These are phyloP conservation scores for Monosporascus sp. DNA, from an alignment of 2,329 filamentous ascomycete species.

Conservation along the genomic window DNA sequence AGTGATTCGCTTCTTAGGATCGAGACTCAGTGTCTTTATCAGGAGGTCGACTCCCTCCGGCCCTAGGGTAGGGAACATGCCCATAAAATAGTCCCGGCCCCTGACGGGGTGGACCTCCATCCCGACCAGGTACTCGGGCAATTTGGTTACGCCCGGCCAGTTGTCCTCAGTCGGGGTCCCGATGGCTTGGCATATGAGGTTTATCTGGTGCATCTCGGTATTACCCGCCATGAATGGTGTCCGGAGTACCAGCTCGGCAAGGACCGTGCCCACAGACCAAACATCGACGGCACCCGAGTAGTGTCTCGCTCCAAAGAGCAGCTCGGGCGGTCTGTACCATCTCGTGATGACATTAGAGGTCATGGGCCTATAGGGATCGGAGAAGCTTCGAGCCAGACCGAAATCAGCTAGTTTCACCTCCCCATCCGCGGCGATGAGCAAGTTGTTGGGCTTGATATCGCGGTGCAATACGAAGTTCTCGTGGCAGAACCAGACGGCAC, in stretches of 20 bases:
- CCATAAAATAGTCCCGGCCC: constrained; percentile 66
- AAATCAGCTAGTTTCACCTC: constrained; percentile 97
- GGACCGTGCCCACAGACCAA: constrained; percentile 89
- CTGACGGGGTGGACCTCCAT: constrained; percentile 54
- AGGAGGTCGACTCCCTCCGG: constrained; percentile 80
- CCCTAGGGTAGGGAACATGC: constrained; percentile 74
- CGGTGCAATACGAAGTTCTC: constrained; percentile 90
- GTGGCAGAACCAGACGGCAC: constrained; percentile 95
- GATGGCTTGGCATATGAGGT: constrained; percentile 75
- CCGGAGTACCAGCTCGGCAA: constrained; percentile 82
- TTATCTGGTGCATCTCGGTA: constrained; percentile 80
- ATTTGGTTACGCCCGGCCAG: constrained; percentile 83
- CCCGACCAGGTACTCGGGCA: constrained; percentile 75
- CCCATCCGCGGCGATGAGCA: constrained; percentile 88
- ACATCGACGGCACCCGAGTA: constrained; percentile 90
- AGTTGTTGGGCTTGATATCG: constrained; percentile 98
- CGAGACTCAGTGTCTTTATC: constrained; percentile 76
- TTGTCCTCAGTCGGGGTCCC: constrained; percentile 90
- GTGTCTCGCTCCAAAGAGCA: constrained; percentile 83
- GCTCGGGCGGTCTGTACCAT: constrained; percentile 93
- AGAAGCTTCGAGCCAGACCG: constrained; percentile 82
- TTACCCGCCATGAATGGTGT: constrained; percentile 79
- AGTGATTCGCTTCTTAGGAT: constrained; percentile 79
- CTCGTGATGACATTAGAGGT: constrained; percentile 92
- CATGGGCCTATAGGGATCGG: constrained; percentile 85